Evolutionary conservation across 805 yeast genomes (phyloP), one percentile per base, ranked within the genome.

Genomic region (Metschnikowia continentalis): DNA sequence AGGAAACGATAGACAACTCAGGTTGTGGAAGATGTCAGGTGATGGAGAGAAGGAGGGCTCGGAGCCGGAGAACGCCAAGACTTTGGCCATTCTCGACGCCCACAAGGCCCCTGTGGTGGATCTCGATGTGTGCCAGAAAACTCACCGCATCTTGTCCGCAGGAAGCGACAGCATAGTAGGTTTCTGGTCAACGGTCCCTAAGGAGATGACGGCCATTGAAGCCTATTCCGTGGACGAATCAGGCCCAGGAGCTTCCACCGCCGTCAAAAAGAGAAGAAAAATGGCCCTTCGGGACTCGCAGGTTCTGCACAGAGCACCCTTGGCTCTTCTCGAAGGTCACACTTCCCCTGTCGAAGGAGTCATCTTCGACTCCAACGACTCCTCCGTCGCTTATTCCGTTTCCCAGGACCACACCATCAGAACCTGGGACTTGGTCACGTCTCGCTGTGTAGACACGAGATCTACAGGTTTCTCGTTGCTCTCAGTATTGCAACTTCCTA

Each of bases 381-480:
- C 77, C 42, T 80, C 95, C 0, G 96, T 92, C 5, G 96, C 86
- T 10, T 92, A 94, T 69, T 90, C 98, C 0, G 96, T 88, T 1
- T 87, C 97, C 5, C 97, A 90, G 67, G 98, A 94, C 71, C 99
- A 94, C 66, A 83, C 96, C 0, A 83, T 94, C 56, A 87, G 88
- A 63, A 94, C 99, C 0, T 94, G 98, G 98, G 99, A 94, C 75
- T 75, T 94, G 61, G 87, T 89, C 15, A 91, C 97, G 2, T 75
- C 88, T 11, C 80, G 88, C 57, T 82, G 90, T 61, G 86, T 94
- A 30, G 97, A 90, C 65, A 88, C 97, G 3, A 85, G 87, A 68
- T 80, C 87, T 19, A 90, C 98, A 0, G 87, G 91, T 13, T 91
- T 81, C 68, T 85, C 98, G 10, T 76, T 94, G 55, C 76, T 91